phyloP scores from a whole-genome alignment of 2,329 filamentous ascomycete genomes.

The Thermoascus crustaceus region DNA sequence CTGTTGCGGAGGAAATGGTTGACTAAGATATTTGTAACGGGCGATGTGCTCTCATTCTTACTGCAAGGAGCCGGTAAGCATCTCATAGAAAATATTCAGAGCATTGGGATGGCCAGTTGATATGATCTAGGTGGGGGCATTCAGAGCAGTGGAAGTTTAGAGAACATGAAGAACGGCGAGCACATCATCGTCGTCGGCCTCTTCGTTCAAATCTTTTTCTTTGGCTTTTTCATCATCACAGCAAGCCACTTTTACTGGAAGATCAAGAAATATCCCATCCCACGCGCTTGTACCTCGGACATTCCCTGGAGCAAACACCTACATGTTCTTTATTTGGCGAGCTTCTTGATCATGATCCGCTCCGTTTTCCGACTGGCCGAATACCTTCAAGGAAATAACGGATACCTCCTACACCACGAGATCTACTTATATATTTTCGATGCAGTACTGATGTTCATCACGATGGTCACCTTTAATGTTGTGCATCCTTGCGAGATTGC shows the following conservation, averaged over 20 bases:
- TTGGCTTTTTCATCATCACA: slow-evolving; percentile 11
- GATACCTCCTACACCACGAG: slow-evolving; percentile 12
- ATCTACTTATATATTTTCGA: slow-evolving; percentile 16
- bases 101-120: no score
- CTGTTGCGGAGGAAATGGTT: slow-evolving; percentile 10
- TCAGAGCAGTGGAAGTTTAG: slow-evolving; percentile 7
- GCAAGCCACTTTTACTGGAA: slow-evolving; percentile 11
- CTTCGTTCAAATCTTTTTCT: slow-evolving; percentile 12
- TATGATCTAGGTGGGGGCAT: slow-evolving; percentile 10
- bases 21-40: slow-evolving; percentile 14
- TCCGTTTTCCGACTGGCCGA: slow-evolving; percentile 15
- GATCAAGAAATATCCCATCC: slow-evolving; percentile 9
- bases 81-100: no score
- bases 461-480: slow-evolving; percentile 8
- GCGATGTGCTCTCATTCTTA: slow-evolving; percentile 12
- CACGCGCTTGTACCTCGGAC: background rate
- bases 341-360: slow-evolving; percentile 12
- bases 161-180: slow-evolving; percentile 7
- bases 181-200: slow-evolving; percentile 13
- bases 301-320: background rate
- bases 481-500: slow-evolving; percentile 36
- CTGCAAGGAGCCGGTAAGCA: slow-evolving; percentile 11
- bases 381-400: slow-evolving; percentile 11
- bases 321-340: slow-evolving; percentile 7
- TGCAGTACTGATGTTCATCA: slow-evolving; percentile 12